Evolutionary conservation across 129 eudicot genomes (phyloP).

Genomic region (Sambucus nigra): DNA sequence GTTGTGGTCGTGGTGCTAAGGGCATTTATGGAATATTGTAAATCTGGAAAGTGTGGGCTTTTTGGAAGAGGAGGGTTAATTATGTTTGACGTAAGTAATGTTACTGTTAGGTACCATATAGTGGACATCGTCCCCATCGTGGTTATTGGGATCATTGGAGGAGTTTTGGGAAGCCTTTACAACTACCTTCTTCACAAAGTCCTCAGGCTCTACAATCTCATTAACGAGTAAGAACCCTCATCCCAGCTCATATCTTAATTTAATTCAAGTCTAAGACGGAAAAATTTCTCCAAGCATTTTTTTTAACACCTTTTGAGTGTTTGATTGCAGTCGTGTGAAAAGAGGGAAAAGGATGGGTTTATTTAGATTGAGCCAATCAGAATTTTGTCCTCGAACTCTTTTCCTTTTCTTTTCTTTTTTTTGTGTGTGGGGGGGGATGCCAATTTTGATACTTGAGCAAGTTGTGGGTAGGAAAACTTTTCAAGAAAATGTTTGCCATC

Average conservation of each 20-base stretch:
- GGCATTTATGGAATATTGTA: constrained; percentile 67
- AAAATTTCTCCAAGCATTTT: too few relatives aligned
- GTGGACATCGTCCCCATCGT: constrained; percentile 59
- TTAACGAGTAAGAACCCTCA: constrained; percentile 54
- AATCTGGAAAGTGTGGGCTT: constrained; percentile 74
- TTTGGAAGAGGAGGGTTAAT: constrained; percentile 82
- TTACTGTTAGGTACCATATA: constrained; percentile 48
- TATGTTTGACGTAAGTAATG: constrained; percentile 85
- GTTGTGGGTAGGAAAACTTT: too few relatives aligned
- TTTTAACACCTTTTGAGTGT: too few relatives aligned
- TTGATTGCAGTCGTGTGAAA: too few relatives aligned
- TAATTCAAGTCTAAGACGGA: too few relatives aligned
- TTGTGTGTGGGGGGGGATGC: too few relatives aligned
- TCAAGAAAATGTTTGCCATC: too few relatives aligned
- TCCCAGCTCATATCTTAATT: background rate
- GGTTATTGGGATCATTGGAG: constrained; percentile 74
- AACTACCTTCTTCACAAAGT: constrained; percentile 65
- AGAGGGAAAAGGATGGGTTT: too few relatives aligned
- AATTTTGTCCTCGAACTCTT: too few relatives aligned
- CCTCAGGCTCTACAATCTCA: constrained; percentile 64
- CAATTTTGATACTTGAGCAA: too few relatives aligned
- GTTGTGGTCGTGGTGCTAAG: constrained; percentile 88
- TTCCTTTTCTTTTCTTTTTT: too few relatives aligned
- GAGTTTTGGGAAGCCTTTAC: constrained; percentile 83
- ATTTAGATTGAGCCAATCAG: too few relatives aligned